Evolutionary conservation across 345 rosid genomes (phyloP).

Genomic region (Euclidium syriacum): DNA sequence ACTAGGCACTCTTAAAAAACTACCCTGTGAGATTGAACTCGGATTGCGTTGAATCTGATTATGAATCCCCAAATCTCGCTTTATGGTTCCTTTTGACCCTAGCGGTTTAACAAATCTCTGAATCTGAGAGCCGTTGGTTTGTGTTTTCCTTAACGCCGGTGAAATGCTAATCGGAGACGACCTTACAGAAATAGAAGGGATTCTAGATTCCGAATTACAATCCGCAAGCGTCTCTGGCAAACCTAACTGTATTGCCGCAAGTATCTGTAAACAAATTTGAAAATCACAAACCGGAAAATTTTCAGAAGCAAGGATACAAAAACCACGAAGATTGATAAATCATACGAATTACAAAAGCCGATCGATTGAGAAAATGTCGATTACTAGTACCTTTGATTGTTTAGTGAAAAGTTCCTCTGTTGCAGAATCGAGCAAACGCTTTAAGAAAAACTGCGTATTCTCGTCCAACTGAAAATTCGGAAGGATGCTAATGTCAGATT

Average conservation of each 20-base stretch:
- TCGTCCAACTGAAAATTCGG: conserved; percentile 35
- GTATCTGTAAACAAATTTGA: conserved; percentile 26
- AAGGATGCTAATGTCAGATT: not conserved
- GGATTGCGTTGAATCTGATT: too few species aligned
- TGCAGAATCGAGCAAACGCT: conserved; percentile 48
- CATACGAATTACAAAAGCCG: not conserved
- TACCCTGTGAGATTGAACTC: too few species aligned
- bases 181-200: not conserved
- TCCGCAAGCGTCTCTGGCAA: not conserved
- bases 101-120: not conserved
- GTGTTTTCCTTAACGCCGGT: not conserved
- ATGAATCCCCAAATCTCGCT: conserved; percentile 2
- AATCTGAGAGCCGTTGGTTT: not conserved
- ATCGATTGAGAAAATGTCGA: not conserved
- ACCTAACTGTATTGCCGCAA: conserved; percentile 32
- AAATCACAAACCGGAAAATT: not conserved
- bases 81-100: not conserved
- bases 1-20: not conserved
- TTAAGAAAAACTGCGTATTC: conserved; percentile 36
- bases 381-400: conserved; percentile 33
- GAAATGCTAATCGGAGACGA: conserved; percentile 10
- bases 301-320: not conserved
- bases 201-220: not conserved
- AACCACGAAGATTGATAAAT: not conserved
- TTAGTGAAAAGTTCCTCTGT: conserved; percentile 31